Evolutionary conservation across 2,329 filamentous ascomycete species (phyloP), one percentile per base, ranked within the genome.

Genomic region (Aphanoascus verrucosus): DNA sequence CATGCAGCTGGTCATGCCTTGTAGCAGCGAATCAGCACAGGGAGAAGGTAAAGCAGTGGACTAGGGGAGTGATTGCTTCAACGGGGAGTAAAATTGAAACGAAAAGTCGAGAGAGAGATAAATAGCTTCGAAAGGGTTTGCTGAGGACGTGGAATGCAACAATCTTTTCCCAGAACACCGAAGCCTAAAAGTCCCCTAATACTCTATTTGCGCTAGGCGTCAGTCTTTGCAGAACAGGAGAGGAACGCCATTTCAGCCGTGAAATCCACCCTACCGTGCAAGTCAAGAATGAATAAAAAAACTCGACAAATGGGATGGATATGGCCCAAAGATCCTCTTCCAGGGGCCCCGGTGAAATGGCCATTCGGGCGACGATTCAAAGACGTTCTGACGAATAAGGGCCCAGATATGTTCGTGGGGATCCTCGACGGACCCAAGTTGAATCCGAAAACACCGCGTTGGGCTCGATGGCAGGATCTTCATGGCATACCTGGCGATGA

Each of bases 341-440:
- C 64, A 2, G 63, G 64, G 41, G 67, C 68, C 17, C 62, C 64
- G 19, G 34, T 56, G 8, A 59, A 56, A 55, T 68, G 66, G 67
- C 59, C 61, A 8, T 58, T 58, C 8, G 56, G 60, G 48, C 61
- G 61, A 61, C 66, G 65, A 5, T 52, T 73, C 17, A 61, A 62
- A 17, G 68, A 74, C 45, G 60, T 73, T 50, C 41, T 72, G 14
- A 65, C 57, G 6, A 66, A 65, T 35, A 68, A 64, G 53, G 72
- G 71, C 1, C 70, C 72, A 11, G 72, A 74, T 59, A 68, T 74
- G 4, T 72, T 68, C 35, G 60, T 73, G n/a, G 66, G 63, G 6
- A 57, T 49, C 12, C 60, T 67, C 42, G 49, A 55, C 8, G 50
- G 51, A 11, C 50, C 57, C 5, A 53, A 35, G 5, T 12, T 32